phyloP scores from a whole-genome alignment of 805 yeast genomes.

The Yueomyces sinensis region DNA sequence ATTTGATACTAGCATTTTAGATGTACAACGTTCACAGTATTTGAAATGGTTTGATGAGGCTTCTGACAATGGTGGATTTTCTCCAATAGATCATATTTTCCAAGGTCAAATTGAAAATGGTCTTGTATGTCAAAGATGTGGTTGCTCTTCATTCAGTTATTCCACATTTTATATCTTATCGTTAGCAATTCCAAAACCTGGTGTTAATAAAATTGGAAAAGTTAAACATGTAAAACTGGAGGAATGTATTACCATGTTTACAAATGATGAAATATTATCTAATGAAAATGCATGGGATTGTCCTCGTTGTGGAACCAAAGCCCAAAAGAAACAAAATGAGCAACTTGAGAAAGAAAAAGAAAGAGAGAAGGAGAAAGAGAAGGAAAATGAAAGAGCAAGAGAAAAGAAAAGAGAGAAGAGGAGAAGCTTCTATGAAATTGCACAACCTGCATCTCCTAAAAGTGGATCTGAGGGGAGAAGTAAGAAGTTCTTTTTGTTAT shows the following conservation, averaged over 20 bases:
- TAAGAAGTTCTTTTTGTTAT: background rate
- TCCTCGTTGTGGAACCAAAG: conserved; percentile 41
- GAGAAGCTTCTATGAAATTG: conserved; percentile 13
- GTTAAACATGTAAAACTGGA: conserved; percentile 33
- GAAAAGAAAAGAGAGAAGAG: conserved; percentile 16
- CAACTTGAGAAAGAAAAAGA: conserved; percentile 6
- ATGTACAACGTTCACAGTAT: conserved; percentile 34
- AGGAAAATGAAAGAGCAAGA: conserved; percentile 1
- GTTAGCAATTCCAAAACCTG: conserved; percentile 41
- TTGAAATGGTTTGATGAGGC: conserved; percentile 45
- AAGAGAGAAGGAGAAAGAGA: conserved; percentile 10
- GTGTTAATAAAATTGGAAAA: conserved; percentile 14
- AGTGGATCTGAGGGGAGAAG: conserved; percentile 11
- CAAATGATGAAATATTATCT: conserved; percentile 47
- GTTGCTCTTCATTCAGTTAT: conserved; percentile 43
- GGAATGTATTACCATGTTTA: conserved; percentile 50
- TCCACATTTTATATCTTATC: conserved; percentile 50
- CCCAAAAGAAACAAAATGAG: background rate
- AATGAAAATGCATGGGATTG: conserved; percentile 81
- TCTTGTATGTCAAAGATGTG: conserved; percentile 52
- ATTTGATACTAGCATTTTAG: conserved; percentile 19
- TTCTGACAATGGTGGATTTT: conserved; percentile 43
- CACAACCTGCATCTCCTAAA: conserved; percentile 6
- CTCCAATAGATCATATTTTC: conserved; percentile 52
- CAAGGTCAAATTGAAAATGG: conserved; percentile 64